phyloP scores from a whole-genome alignment of 257 asterid genomes.

The Rubia yunnanensis region DNA sequence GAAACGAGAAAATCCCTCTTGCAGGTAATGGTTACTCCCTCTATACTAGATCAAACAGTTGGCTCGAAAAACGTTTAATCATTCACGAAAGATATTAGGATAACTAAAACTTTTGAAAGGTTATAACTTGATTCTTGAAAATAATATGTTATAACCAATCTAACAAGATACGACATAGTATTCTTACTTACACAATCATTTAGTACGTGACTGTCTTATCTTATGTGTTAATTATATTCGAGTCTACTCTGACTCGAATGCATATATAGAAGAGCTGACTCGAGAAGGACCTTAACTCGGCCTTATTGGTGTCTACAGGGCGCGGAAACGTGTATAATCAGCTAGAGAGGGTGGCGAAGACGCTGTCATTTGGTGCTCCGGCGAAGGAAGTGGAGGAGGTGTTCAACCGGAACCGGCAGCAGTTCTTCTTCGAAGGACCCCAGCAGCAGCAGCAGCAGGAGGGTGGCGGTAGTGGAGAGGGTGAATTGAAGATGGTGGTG shows the following conservation, averaged over 20 bases:
- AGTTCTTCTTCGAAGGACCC: slow-evolving; percentile 60
- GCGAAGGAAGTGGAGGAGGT: slow-evolving; percentile 59
- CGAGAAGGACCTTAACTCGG: too few species aligned
- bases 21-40: too few species aligned
- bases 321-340: slow-evolving; percentile 39
- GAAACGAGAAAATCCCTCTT: slow-evolving; percentile 33
- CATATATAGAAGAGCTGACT: too few species aligned
- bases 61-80: too few species aligned
- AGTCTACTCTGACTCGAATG: too few species aligned
- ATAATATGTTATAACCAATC: background rate
- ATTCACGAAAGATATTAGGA: too few species aligned
- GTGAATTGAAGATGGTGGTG: slow-evolving; percentile 13
- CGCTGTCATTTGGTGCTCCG: slow-evolving; percentile 48
- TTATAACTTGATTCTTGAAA: background rate
- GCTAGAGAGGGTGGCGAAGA: slow-evolving; percentile 49
- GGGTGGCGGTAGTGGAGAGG: slow-evolving; percentile 27
- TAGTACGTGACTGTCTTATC: too few species aligned
- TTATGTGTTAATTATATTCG: too few species aligned
- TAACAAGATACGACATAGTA: too few species aligned
- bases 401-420: slow-evolving; percentile 37
- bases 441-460: slow-evolving; percentile 17
- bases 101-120: too few species aligned
- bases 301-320: slow-evolving; percentile 16
- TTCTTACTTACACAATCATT: too few species aligned
- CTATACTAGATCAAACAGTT: too few species aligned